Evolutionary conservation across 129 eudicot species (phyloP).

Genomic region (Pulicaria dysenterica): DNA sequence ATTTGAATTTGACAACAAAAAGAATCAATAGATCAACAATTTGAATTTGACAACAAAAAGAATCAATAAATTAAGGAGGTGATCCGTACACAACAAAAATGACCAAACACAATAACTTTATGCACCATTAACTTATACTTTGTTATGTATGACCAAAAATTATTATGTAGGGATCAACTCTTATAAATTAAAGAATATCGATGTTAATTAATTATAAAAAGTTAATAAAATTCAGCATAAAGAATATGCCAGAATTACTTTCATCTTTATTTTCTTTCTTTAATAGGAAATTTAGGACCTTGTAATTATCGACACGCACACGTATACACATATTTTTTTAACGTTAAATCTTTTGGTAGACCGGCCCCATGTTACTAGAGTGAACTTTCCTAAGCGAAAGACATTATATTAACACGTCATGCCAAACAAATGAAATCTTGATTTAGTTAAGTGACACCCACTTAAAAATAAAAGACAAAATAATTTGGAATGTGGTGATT

Average conservation of each 20-base stretch:
- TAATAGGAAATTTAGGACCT: not conserved
- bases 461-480: not conserved
- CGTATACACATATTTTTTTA: not conserved
- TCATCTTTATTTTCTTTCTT: not conserved
- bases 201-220: not conserved
- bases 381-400: not conserved
- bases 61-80: too few relatives aligned
- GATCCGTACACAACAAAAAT: too few relatives aligned
- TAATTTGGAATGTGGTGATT: not conserved
- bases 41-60: too few relatives aligned
- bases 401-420: conserved; percentile 2
- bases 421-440: not conserved
- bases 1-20: too few relatives aligned
- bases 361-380: not conserved
- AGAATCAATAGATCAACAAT: too few relatives aligned
- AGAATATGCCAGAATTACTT: not conserved
- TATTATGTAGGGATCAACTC: too few relatives aligned
- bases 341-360: conserved; percentile 3
- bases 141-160: too few relatives aligned
- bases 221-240: not conserved
- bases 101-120: too few relatives aligned
- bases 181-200: too few relatives aligned
- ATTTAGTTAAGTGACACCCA: not conserved
- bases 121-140: too few relatives aligned
- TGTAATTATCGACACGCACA: conserved; percentile 4